These are phyloP conservation scores for Pseudozyma sp. DNA, from an alignment of 1,284 basidiomycete genomes.

Conservation along the genomic window DNA sequence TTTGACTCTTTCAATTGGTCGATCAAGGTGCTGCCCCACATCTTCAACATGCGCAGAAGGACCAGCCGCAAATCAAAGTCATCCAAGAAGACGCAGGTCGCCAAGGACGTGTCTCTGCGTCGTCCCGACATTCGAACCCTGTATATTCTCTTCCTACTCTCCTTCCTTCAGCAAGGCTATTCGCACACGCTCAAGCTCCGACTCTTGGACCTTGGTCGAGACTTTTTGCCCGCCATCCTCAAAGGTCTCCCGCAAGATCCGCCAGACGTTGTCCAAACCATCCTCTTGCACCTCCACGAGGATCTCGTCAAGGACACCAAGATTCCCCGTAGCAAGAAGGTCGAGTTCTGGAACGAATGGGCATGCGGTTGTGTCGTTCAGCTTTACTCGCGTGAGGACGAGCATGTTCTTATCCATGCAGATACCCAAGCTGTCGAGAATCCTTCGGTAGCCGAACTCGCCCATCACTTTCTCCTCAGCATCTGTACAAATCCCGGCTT, in stretches of 20 bases:
- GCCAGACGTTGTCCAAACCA: conserved; percentile 52
- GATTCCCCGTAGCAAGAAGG: conserved; percentile 56
- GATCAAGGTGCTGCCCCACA: conserved; percentile 47
- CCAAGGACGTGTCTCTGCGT: conserved; percentile 45
- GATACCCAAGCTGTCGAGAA: conserved; percentile 24
- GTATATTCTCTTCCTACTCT: conserved; percentile 61
- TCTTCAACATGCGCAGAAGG: conserved; percentile 56
- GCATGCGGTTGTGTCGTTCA: conserved; percentile 54
- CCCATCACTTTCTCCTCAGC: conserved; percentile 86
- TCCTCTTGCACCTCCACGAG: conserved; percentile 61
- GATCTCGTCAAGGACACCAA: conserved; percentile 56
- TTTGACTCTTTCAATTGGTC: conserved; percentile 65
- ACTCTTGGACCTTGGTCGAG: conserved; percentile 51
- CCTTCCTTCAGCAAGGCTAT: conserved; percentile 58
- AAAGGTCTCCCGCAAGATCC: conserved; percentile 57
- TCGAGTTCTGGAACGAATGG: conserved; percentile 61
- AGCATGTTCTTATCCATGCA: conserved; percentile 44
- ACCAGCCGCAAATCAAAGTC: conserved; percentile 24
- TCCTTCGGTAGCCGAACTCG: conserved; percentile 77
- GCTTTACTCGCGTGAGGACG: conserved; percentile 57
- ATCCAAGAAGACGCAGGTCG: conserved; percentile 30
- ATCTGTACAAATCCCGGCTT: conserved; percentile 84
- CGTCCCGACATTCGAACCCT: conserved; percentile 62
- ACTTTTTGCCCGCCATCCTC: conserved; percentile 50
- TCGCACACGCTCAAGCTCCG: conserved; percentile 42